Evolutionary conservation across 306 rosid genomes (phyloP).

Genomic region (Gillenia trifoliata): DNA sequence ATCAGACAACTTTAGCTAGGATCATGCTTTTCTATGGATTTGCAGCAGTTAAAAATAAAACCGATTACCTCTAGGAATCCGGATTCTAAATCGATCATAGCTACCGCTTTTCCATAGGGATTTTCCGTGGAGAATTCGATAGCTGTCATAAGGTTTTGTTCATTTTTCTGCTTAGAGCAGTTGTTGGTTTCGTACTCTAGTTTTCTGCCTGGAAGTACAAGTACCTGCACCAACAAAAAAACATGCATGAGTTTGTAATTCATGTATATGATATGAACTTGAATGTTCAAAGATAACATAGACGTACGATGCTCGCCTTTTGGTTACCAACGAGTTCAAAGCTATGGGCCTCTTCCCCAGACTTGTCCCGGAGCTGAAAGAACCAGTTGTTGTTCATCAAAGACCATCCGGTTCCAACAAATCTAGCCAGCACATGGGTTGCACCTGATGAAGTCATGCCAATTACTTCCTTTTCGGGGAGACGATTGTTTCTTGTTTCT

Average conservation of each 20-base stretch:
- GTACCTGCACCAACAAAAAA: constrained; percentile 52
- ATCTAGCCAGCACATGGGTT: constrained; percentile 54
- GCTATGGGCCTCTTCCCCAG: constrained; percentile 34
- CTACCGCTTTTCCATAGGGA: constrained; percentile 90
- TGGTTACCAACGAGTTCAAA: constrained; percentile 41
- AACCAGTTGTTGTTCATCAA: constrained; percentile 62
- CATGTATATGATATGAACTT: no score
- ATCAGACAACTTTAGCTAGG: neutral
- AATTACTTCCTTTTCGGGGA: constrained; percentile 50
- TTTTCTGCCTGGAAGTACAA: constrained; percentile 60
- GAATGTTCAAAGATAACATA: no score
- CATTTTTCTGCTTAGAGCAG: constrained; percentile 41
- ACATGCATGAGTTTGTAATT: neutral
- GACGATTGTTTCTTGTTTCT: neutral
- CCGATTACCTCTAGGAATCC: constrained; percentile 65
- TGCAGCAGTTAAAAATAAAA: no score
- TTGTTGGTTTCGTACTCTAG: constrained; percentile 64
- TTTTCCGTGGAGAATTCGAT: constrained; percentile 66
- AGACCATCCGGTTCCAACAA: constrained; percentile 63
- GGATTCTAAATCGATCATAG: constrained; percentile 64
- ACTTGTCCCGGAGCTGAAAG: constrained; percentile 36
- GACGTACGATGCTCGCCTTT: neutral
- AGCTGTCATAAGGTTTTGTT: constrained; percentile 56
- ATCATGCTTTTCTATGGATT: no score
- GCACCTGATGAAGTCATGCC: constrained; percentile 58